Evolutionary conservation across 2,329 filamentous ascomycete genomes (phyloP), one percentile per base, ranked within the genome.

Genomic region (Emericellopsis atlantica): DNA sequence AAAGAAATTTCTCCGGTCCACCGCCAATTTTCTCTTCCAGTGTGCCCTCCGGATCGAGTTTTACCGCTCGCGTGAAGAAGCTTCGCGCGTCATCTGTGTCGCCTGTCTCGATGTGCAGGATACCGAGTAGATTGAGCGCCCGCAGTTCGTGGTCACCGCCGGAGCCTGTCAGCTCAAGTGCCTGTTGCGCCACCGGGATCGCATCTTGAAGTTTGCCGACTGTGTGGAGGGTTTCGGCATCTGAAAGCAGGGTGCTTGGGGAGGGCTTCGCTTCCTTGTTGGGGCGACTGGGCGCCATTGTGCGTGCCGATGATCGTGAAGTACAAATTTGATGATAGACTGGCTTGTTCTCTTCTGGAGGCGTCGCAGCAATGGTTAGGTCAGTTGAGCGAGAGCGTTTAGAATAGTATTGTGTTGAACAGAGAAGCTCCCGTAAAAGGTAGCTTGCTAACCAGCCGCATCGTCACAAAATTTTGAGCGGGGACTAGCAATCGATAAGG

Each of bases 1-100:
- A 94, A 38, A 96, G 65, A 55, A 95, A 96, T 64, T 95, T 96
- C 56, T 96, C 90, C 0, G 88, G 78, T 1, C 89, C 89, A 23
- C 86, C 87, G 38, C 88, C 89, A 40, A 80, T 59, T 32, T 76
- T 73, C 52, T 87, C 82, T 15, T 81, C 74, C 44, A 79, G 65
- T 32, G 67, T 62, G 15, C 90, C 92, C 43, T 89, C 76, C 21
- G 79, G 72, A 56, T 98, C 92, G 31, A 92, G 72, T 41, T 72
- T 66, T 32, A 83, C 82, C 0, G 92, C 87, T 36, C 74, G 70
- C 45, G 79, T 59, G 53, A 95, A 94, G 53, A 77, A 81, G 37
- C 69, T 62, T 44, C 82, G 72, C 34, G 90, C 90, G 14, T 74
- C 65, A 40, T 90, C 82, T 41, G 84, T 70, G 36, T 95, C 85